A percentile compares a stretch with the other conserved stretches of the same genome.
phyloP scores from a whole-genome alignment of 2,329 filamentous ascomycete species.

The Pyrenochaeta sp. region DNA sequence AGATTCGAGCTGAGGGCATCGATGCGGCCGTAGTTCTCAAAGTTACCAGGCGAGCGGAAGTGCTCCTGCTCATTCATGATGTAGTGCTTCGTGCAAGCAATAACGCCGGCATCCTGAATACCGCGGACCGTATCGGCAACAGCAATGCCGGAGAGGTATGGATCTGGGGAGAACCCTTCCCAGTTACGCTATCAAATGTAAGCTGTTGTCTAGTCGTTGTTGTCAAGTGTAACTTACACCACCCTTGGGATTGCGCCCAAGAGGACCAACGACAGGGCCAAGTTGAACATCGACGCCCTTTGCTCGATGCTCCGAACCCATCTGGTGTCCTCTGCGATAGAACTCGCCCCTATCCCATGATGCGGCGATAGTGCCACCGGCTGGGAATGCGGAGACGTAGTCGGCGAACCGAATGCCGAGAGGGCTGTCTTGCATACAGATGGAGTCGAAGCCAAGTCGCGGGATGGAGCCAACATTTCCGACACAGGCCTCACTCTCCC shows the following conservation, averaged over 20 bases:
- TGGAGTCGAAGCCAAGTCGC: constrained; percentile 71
- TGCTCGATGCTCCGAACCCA: constrained; percentile 76
- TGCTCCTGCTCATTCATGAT: constrained; percentile 69
- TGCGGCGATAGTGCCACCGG: constrained; percentile 81
- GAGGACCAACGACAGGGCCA: constrained; percentile 78
- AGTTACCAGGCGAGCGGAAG: constrained; percentile 70
- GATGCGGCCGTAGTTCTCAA: constrained; percentile 67
- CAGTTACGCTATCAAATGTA: constrained; percentile 33
- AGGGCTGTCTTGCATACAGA: constrained; percentile 90
- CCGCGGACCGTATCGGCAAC: constrained; percentile 78
- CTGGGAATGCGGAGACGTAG: constrained; percentile 82
- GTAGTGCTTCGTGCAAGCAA: constrained; percentile 75
- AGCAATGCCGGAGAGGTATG: constrained; percentile 75
- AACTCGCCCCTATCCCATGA: constrained; percentile 80
- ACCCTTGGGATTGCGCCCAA: constrained; percentile 73
- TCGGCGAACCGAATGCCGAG: constrained; percentile 81
- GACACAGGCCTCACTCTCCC: constrained; percentile 62
- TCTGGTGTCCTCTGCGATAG: constrained; percentile 72
- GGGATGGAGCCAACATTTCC: constrained; percentile 77
- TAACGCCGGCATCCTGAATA: constrained; percentile 81
- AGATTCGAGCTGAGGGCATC: constrained; percentile 69
- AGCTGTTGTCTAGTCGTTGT: neutral
- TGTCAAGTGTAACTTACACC: constrained; percentile 65
- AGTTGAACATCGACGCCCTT: constrained; percentile 81
- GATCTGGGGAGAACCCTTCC: constrained; percentile 72